Evolutionary conservation across 2,329 filamentous ascomycete genomes (phyloP).

Genomic region (Diaporthe amygdali): DNA sequence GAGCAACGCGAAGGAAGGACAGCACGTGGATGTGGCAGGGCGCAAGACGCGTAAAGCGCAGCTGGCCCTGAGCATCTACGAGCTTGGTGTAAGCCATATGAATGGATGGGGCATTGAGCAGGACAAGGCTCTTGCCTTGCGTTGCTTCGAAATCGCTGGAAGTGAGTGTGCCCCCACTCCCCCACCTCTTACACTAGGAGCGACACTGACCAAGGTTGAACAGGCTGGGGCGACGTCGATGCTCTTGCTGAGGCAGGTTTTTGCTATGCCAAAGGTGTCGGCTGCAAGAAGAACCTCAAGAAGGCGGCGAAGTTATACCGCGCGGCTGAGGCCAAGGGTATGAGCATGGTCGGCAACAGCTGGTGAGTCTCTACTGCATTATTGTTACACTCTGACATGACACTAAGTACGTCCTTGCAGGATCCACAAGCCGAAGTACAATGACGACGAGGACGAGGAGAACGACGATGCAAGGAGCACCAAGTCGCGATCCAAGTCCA

Average conservation of each 20-base stretch:
- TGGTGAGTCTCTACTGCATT: slow-evolving; percentile 68
- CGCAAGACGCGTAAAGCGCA: slow-evolving; percentile 87
- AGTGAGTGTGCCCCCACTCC: slow-evolving; percentile 58
- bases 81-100: slow-evolving; percentile 95
- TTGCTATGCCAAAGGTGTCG: slow-evolving; percentile 92
- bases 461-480: slow-evolving; percentile 58
- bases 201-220: slow-evolving; percentile 30
- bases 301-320: slow-evolving; percentile 93
- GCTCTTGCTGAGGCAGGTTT: slow-evolving; percentile 93
- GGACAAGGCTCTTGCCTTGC: slow-evolving; percentile 84
- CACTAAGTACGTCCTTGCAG: slow-evolving; percentile 48
- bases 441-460: slow-evolving; percentile 62
- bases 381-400: not conserved
- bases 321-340: slow-evolving; percentile 87
- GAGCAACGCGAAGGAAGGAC: slow-evolving; percentile 66
- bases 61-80: slow-evolving; percentile 94
- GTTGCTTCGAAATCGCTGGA: slow-evolving; percentile 96
- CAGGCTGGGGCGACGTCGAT: slow-evolving; percentile 92
- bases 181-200: slow-evolving; percentile 1
- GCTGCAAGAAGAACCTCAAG: slow-evolving; percentile 94
- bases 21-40: slow-evolving; percentile 69
- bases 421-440: slow-evolving; percentile 97
- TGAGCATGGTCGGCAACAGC: slow-evolving; percentile 98
- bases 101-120: slow-evolving; percentile 98
- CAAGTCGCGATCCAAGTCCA: slow-evolving; percentile 74